phyloP scores from a whole-genome alignment of 2,329 filamentous ascomycete genomes.

The Phyllosticta ampelicida region DNA sequence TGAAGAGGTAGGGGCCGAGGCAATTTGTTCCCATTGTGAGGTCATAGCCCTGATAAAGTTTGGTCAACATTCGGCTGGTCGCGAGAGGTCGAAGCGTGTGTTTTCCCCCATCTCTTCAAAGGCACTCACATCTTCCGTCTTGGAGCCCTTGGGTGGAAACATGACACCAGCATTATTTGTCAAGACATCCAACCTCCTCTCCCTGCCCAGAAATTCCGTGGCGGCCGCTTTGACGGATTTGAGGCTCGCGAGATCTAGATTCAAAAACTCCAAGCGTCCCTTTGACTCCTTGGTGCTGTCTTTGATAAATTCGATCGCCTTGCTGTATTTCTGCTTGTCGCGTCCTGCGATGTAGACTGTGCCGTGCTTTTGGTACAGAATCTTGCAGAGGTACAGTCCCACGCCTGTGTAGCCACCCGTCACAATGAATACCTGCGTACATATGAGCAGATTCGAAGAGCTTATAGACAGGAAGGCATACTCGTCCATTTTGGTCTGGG shows the following conservation, averaged over 20 bases:
- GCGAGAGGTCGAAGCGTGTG: background rate
- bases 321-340: conserved; percentile 32
- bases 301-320: conserved; percentile 19
- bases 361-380: conserved; percentile 44
- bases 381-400: conserved; percentile 41
- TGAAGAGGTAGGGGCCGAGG: conserved; percentile 32
- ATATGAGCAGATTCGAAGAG: background rate
- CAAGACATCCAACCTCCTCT: conserved; percentile 34
- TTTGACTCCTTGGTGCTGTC: background rate
- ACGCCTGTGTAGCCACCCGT: conserved; percentile 40
- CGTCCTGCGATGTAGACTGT: conserved; percentile 46
- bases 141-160: conserved; percentile 17
- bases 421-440: conserved; percentile 38
- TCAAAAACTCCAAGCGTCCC: conserved; percentile 16
- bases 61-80: background rate
- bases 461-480: background rate
- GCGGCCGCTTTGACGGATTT: conserved; percentile 29
- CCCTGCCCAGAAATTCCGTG: conserved; percentile 25
- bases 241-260: conserved; percentile 34
- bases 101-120: background rate
- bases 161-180: conserved; percentile 28
- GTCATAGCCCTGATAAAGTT: conserved; percentile 17
- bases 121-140: conserved; percentile 11
- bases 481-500: background rate
- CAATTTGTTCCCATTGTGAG: conserved; percentile 31